A percentile compares a stretch with the other conserved stretches of the same genome.
Evolutionary conservation across 2,329 filamentous ascomycete species (phyloP).

Genomic region (Paecilomyces variotii): DNA sequence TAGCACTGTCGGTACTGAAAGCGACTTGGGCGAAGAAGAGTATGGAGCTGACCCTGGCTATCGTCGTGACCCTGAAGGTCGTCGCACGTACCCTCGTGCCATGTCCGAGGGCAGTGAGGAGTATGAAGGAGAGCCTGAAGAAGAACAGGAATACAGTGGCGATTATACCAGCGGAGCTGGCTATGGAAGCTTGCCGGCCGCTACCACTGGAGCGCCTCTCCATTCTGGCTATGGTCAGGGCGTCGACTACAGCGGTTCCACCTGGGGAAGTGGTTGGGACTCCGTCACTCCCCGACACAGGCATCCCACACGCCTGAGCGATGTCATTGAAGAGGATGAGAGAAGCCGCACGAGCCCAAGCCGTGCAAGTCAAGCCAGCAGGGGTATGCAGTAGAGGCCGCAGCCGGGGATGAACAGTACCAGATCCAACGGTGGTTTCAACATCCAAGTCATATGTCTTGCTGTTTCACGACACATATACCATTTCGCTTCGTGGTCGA

Average conservation of each 20-base stretch:
- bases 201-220: slow-evolving; percentile 17
- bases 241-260: slow-evolving; percentile 59
- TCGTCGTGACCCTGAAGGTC: slow-evolving; percentile 53
- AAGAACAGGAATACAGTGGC: slow-evolving; percentile 42
- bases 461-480: neutral
- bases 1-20: slow-evolving; percentile 38
- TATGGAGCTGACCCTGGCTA: slow-evolving; percentile 58
- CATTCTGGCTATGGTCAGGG: slow-evolving; percentile 25
- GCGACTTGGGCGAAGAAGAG: slow-evolving; percentile 61
- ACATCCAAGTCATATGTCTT: neutral
- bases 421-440: neutral
- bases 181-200: slow-evolving; percentile 17
- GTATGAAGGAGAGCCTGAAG: slow-evolving; percentile 42
- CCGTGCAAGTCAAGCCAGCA: slow-evolving; percentile 55
- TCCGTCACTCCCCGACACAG: slow-evolving; percentile 65
- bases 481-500: neutral
- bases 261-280: slow-evolving; percentile 68
- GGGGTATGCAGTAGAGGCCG: slow-evolving; percentile 22
- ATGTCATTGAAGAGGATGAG: slow-evolving; percentile 82
- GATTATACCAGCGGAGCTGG: slow-evolving; percentile 28
- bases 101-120: slow-evolving; percentile 47
- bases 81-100: slow-evolving; percentile 44
- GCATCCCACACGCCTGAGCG: slow-evolving; percentile 79
- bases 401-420: neutral
- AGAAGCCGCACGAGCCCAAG: slow-evolving; percentile 59